Conservation (phyloP, 306 rosid genomes). For the Prinsepia uniflora region DNA sequence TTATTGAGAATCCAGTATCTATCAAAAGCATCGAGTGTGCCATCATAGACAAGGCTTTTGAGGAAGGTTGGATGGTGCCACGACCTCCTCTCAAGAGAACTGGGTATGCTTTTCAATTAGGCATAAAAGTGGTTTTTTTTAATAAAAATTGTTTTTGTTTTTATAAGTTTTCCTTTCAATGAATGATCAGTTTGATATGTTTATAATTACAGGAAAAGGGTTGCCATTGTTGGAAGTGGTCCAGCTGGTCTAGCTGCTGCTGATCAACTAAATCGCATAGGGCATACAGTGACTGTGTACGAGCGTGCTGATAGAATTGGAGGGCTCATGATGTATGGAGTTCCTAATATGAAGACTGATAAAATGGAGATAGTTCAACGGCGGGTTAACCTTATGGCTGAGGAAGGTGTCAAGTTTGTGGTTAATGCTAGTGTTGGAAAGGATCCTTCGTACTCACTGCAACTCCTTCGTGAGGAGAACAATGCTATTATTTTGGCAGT, state of each 20-base stretch:
- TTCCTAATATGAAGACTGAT: constrained; percentile 95
- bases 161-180: neutral
- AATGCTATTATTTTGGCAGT: constrained; percentile 84
- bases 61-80: constrained; percentile 99
- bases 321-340: constrained; percentile 99
- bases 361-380: constrained; percentile 76
- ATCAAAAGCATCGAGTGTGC: constrained; percentile 95
- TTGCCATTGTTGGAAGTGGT: constrained; percentile 93
- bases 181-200: neutral
- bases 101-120: constrained; percentile 49
- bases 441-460: constrained; percentile 70
- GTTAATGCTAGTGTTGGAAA: constrained; percentile 79
- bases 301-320: constrained; percentile 64
- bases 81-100: constrained; percentile 81
- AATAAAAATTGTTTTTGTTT: neutral
- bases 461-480: constrained; percentile 63
- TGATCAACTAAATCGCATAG: constrained; percentile 89
- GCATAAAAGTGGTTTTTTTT: neutral
- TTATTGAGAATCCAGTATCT: constrained; percentile 87
- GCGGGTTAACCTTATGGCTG: constrained; percentile 84
- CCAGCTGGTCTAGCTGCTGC: constrained; percentile 98
- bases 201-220: constrained; percentile 60
- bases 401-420: constrained; percentile 76
- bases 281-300: constrained; percentile 67
- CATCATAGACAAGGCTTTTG: constrained; percentile 95